These are phyloP conservation scores for Prinsepia uniflora DNA, from an alignment of 306 rosid species.

Conservation along the genomic window DNA sequence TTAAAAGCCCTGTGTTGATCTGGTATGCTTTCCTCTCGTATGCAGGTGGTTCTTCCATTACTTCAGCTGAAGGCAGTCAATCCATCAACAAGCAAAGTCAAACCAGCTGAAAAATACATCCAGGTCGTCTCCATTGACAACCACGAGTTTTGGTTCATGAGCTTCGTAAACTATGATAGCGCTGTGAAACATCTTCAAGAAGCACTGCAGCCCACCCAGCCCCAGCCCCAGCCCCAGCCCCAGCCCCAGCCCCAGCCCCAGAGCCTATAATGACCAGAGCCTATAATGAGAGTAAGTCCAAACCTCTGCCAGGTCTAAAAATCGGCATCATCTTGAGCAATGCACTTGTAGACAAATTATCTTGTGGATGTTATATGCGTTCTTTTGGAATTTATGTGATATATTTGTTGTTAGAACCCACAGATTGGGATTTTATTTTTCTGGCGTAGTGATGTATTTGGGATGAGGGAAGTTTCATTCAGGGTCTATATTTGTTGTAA, in stretches of 20 bases:
- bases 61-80: slow-evolving; percentile 85
- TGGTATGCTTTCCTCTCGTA: neutral
- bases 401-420: slow-evolving; percentile 17
- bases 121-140: slow-evolving; percentile 87
- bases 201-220: slow-evolving; percentile 33
- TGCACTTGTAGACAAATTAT: slow-evolving; percentile 13
- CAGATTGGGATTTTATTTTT: neutral
- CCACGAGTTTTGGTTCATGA: slow-evolving; percentile 99
- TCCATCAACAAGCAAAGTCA: slow-evolving; percentile 80
- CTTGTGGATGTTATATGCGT: slow-evolving; percentile 16
- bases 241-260: slow-evolving; percentile 23
- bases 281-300: slow-evolving; percentile 23
- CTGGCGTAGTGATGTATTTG: neutral
- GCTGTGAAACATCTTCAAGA: slow-evolving; percentile 78
- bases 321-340: neutral
- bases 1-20: neutral
- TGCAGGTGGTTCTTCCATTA: slow-evolving; percentile 79
- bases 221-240: slow-evolving; percentile 19
- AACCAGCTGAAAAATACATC: slow-evolving; percentile 71
- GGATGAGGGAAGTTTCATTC: slow-evolving; percentile 7
- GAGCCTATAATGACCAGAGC: slow-evolving; percentile 31
- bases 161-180: slow-evolving; percentile 76
- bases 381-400: slow-evolving; percentile 25
- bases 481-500: slow-evolving; percentile 5
- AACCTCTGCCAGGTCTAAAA: slow-evolving; percentile 18